These are phyloP conservation scores for Fusarium odoratissimum DNA, from an alignment of 2,329 filamentous ascomycete genomes.

Conservation along the genomic window DNA sequence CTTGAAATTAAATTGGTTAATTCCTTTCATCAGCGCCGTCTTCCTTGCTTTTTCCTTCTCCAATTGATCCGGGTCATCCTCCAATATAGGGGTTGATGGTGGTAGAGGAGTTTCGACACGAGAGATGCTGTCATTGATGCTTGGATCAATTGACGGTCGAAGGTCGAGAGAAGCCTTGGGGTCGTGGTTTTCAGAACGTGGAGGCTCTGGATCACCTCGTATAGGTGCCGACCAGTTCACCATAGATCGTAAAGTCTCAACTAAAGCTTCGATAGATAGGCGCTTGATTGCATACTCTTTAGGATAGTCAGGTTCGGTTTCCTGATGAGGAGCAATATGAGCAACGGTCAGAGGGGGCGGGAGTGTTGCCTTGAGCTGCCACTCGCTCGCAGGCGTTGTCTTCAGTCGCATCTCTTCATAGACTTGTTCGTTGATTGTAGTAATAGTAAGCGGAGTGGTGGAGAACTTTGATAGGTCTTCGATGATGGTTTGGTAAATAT, in stretches of 20 bases:
- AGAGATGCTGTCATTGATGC: constrained; percentile 69
- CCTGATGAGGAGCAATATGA: constrained; percentile 71
- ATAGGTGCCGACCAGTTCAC: constrained; percentile 86
- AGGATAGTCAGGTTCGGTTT: constrained; percentile 77
- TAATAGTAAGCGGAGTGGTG: constrained; percentile 80
- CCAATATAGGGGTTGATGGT: constrained; percentile 75
- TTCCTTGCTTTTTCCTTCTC: constrained; percentile 95
- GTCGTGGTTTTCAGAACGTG: constrained; percentile 49
- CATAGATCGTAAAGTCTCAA: constrained; percentile 88
- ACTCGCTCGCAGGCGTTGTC: constrained; percentile 73
- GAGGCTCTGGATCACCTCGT: constrained; percentile 64
- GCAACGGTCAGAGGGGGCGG: constrained; percentile 88
- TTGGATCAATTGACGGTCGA: constrained; percentile 76
- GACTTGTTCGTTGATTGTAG: constrained; percentile 81
- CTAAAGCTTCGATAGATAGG: constrained; percentile 85
- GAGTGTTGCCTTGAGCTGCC: constrained; percentile 86
- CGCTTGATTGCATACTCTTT: constrained; percentile 93
- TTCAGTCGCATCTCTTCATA: constrained; percentile 84
- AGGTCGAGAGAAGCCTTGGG: constrained; percentile 55
- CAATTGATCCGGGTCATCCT: constrained; percentile 94
- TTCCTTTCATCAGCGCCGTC: constrained; percentile 88
- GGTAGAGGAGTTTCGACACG: constrained; percentile 68
- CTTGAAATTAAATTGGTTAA: constrained; percentile 97
- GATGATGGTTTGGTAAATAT: constrained; percentile 95
- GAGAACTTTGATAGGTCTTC: constrained; percentile 93